These are phyloP conservation scores for Calonectria pteridis DNA, from an alignment of 2,329 filamentous ascomycete species.

Conservation along the genomic window DNA sequence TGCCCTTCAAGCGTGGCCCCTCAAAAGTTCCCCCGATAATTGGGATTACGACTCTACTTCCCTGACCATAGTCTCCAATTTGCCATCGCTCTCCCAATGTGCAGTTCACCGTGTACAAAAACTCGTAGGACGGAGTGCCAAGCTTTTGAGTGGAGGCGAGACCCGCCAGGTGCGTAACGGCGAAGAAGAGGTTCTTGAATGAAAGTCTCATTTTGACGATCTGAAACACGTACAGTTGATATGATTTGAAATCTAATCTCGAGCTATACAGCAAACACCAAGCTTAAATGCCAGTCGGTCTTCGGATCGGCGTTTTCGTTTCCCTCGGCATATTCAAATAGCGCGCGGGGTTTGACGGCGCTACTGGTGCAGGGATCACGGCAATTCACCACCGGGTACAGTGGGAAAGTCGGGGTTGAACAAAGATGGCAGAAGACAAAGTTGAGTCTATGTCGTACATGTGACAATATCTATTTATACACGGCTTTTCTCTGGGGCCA, in stretches of 20 bases:
- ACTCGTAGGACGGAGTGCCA: constrained; percentile 37
- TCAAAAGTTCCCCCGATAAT: constrained; percentile 52
- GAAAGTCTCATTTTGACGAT: constrained; percentile 5
- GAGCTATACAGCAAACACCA: too few species aligned
- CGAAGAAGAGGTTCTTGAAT: background rate
- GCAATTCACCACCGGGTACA: background rate
- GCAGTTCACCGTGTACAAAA: constrained; percentile 39
- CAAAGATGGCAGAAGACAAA: background rate
- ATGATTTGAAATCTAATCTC: background rate
- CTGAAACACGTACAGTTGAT: background rate
- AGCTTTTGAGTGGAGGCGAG: constrained; percentile 22
- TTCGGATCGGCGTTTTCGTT: background rate
- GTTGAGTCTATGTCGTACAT: background rate
- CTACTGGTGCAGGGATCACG: background rate
- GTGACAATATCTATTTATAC: background rate
- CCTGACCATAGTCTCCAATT: constrained; percentile 39
- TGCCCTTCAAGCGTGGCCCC: constrained; percentile 50
- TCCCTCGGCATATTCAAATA: background rate
- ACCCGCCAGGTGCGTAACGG: background rate
- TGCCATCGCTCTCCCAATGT: constrained; percentile 36
- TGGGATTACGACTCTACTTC: constrained; percentile 44
- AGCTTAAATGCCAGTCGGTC: too few species aligned
- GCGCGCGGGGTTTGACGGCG: background rate
- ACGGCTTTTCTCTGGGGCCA: background rate
- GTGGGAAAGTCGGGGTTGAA: background rate